Conservation (phyloP, 2,329 filamentous ascomycete species). For the Raffaelea arxii region DNA sequence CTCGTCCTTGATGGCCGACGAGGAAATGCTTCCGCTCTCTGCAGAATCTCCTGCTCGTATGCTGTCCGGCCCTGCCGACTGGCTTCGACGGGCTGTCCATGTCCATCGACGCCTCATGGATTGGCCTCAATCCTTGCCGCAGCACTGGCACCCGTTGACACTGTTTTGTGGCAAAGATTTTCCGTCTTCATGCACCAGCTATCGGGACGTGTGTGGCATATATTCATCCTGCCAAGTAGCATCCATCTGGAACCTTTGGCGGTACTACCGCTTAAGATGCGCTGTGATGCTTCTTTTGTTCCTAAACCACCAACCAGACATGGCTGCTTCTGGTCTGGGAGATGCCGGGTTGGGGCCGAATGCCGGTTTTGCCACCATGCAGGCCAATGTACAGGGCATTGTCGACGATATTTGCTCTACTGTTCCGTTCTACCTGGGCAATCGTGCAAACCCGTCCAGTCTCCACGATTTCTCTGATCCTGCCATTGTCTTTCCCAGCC, state of each 20-base stretch:
- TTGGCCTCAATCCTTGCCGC: not conserved
- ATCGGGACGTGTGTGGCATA: not conserved
- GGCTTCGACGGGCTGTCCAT: not conserved
- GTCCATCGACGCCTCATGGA: not conserved
- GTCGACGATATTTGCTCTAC: conserved; percentile 1
- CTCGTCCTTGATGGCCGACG: no score
- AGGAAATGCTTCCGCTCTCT: no score
- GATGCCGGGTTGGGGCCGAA: not conserved
- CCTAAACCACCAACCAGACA: not conserved
- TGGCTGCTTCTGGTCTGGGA: not conserved
- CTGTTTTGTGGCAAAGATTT: not conserved
- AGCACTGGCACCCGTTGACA: conserved; percentile 1
- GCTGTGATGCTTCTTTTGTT: not conserved
- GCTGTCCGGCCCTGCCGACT: not conserved
- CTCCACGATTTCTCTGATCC: conserved; percentile 1
- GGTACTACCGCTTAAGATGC: conserved; percentile 1
- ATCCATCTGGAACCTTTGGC: conserved; percentile 2
- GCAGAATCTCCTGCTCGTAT: no score
- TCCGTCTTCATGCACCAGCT: not conserved
- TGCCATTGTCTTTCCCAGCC: conserved; percentile 1
- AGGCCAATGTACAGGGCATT: not conserved
- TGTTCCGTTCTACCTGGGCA: conserved; percentile 2
- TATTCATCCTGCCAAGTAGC: conserved; percentile 1
- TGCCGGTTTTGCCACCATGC: not conserved
- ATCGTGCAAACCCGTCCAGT: not conserved